A percentile compares a stretch with the other conserved stretches of the same genome.
Conservation (phyloP, 441 rosid species). For the Croton laevigatus region DNA sequence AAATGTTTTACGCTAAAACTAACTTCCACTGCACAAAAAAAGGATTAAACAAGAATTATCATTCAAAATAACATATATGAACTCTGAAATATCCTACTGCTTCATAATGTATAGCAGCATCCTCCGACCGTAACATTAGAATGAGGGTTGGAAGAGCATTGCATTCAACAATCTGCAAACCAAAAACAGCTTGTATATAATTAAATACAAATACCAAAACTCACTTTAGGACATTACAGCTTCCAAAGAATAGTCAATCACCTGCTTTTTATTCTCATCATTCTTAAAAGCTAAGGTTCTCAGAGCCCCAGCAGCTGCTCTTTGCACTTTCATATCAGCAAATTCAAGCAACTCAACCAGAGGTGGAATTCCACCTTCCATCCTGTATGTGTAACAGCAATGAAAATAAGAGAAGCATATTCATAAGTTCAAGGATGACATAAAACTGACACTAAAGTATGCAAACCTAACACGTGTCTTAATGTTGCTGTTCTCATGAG, state of each 20-base stretch:
- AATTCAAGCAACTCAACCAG: conserved; percentile 91
- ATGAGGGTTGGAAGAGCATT: conserved; percentile 95
- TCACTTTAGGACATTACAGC: conserved; percentile 23
- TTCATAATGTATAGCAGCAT: conserved; percentile 98
- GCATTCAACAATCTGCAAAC: conserved; percentile 85
- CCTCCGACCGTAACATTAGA: conserved; percentile 93
- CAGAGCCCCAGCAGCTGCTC: conserved; percentile 98
- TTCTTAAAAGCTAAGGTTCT: conserved; percentile 95
- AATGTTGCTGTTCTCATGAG: conserved; percentile 95
- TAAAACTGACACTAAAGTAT: conserved; percentile 12
- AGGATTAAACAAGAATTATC: conserved; percentile 3
- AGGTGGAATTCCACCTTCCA: conserved; percentile 97
- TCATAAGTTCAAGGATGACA: conserved; percentile 18
- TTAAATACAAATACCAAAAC: conserved; percentile 13
- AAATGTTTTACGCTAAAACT: conserved; percentile 16
- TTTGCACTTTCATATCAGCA: conserved; percentile 80
- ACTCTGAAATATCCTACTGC: conserved; percentile 55
- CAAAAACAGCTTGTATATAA: conserved; percentile 15
- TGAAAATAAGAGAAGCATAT: conserved; percentile 17
- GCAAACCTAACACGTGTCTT: conserved; percentile 94
- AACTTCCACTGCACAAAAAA: conserved; percentile 9
- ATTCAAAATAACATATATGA: conserved; percentile 17
- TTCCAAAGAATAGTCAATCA: conserved; percentile 24
- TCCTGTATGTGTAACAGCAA: conserved; percentile 44
- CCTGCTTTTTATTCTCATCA: conserved; percentile 87